Percentiles rank a stretch among this genome's conserved stretches.
Conservation (phyloP, 202 grass and related monocot species). For the Miscanthus sacchariflorus region DNA sequence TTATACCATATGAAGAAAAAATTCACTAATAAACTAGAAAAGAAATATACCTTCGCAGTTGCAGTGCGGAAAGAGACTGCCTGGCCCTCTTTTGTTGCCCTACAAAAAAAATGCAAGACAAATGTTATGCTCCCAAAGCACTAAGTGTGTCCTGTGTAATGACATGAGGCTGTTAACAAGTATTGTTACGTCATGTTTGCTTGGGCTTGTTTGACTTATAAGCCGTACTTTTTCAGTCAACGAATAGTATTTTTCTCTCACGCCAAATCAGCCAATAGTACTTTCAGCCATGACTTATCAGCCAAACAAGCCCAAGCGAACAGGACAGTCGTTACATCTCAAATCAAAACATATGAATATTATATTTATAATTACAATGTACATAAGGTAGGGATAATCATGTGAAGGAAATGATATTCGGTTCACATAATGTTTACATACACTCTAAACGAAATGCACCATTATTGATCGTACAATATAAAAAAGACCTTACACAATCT, state of each 20-base stretch:
- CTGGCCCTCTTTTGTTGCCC: conserved; percentile 70
- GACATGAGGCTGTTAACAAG: neutral
- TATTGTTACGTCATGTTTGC: neutral
- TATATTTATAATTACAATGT: neutral
- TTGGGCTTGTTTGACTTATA: too few relatives aligned
- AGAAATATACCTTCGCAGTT: conserved; percentile 74
- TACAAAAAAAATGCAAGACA: conserved; percentile 49
- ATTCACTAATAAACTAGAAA: conserved; percentile 21
- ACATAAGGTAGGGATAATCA: neutral
- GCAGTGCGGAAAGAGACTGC: conserved; percentile 86
- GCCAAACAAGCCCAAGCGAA: too few relatives aligned
- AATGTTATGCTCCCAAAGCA: conserved; percentile 26
- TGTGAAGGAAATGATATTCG: conserved; percentile 13
- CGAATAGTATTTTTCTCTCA: too few relatives aligned
- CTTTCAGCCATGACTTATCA: too few relatives aligned
- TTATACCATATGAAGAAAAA: conserved; percentile 17
- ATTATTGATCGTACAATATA: conserved; percentile 7
- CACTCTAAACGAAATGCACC: conserved; percentile 12
- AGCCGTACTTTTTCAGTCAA: too few relatives aligned
- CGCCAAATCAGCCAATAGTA: too few relatives aligned
- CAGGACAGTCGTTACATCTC: neutral
- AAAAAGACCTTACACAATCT: neutral
- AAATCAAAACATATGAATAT: neutral
- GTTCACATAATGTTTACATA: neutral
- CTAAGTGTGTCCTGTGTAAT: neutral